Conservation (phyloP, 2,329 filamentous ascomycete genomes). For the Aspergillus pseudoterreus region DNA sequence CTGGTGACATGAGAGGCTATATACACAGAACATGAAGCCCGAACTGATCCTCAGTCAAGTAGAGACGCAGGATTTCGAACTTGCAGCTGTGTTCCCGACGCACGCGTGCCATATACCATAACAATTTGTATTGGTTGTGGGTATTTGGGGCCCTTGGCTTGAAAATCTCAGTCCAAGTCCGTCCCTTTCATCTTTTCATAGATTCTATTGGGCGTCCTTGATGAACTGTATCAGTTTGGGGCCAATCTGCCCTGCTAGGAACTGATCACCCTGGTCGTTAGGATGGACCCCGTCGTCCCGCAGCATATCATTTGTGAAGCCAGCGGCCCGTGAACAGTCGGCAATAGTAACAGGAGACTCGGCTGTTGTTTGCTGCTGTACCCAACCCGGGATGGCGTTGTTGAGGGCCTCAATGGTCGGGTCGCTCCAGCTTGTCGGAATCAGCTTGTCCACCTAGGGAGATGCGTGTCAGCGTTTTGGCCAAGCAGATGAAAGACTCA, state of each 20-base stretch:
- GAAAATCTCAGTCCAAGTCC: not conserved
- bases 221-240: not conserved
- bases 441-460: not conserved
- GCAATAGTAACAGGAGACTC: not conserved
- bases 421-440: not conserved
- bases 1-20: not conserved
- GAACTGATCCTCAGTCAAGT: not conserved
- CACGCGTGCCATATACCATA: not conserved
- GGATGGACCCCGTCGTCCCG: not conserved
- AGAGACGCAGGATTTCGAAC: not conserved
- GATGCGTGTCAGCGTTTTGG: not conserved
- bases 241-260: not conserved
- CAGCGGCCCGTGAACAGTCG: not conserved
- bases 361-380: not conserved
- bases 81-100: not conserved
- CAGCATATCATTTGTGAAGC: not conserved
- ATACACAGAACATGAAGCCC: not conserved
- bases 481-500: not conserved
- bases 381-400: not conserved
- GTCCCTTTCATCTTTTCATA: not conserved
- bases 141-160: not conserved
- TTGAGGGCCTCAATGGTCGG: not conserved
- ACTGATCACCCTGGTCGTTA: not conserved
- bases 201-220: not conserved
- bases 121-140: not conserved